phyloP scores from a whole-genome alignment of 192 early-diverging fungal genomes.

The Coemansia sp. region DNA sequence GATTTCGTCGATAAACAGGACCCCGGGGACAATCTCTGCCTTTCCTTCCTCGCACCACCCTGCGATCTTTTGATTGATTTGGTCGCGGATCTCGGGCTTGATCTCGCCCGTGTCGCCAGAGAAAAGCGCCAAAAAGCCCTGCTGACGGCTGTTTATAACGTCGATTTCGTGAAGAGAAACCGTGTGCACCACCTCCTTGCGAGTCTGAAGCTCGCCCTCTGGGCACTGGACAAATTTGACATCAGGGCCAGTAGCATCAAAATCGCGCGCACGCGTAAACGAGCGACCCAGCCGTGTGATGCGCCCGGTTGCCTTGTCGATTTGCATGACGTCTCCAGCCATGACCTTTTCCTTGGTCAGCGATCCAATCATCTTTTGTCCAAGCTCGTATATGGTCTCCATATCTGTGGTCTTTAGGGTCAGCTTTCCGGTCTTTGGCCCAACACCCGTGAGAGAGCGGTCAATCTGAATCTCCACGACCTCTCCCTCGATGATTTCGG shows the following conservation, averaged over 20 bases:
- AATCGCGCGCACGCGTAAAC: conserved; percentile 94
- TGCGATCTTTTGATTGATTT: conserved; percentile 94
- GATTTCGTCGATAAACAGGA: conserved; percentile 98
- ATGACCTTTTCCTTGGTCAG: conserved; percentile 97
- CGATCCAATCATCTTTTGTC: conserved; percentile 98
- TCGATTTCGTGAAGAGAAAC: conserved; percentile 99
- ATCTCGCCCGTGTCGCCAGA: conserved; percentile 98
- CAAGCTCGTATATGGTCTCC: conserved; percentile 99
- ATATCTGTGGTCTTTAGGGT: conserved; percentile 99
- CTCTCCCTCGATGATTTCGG: conserved; percentile 98
- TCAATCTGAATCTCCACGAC: conserved; percentile 99
- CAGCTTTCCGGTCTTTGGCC: conserved; percentile 94
- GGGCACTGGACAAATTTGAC: conserved; percentile 98
- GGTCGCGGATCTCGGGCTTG: conserved; percentile 93
- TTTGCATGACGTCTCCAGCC: conserved; percentile 95
- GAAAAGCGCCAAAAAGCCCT: conserved; percentile 96
- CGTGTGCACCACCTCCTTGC: conserved; percentile 96
- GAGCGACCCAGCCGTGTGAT: conserved; percentile 96
- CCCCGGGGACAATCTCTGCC: conserved; percentile 96
- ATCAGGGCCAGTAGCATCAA: conserved; percentile 97
- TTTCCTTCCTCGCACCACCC: conserved; percentile 99
- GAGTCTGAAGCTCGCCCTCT: conserved; percentile 96
- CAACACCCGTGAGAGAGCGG: conserved; percentile 85
- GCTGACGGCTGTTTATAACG: conserved; percentile 96
- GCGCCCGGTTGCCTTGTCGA: conserved; percentile 96